These are phyloP conservation scores for Cicer cuneatum DNA, from an alignment of 306 rosid genomes.

Conservation along the genomic window DNA sequence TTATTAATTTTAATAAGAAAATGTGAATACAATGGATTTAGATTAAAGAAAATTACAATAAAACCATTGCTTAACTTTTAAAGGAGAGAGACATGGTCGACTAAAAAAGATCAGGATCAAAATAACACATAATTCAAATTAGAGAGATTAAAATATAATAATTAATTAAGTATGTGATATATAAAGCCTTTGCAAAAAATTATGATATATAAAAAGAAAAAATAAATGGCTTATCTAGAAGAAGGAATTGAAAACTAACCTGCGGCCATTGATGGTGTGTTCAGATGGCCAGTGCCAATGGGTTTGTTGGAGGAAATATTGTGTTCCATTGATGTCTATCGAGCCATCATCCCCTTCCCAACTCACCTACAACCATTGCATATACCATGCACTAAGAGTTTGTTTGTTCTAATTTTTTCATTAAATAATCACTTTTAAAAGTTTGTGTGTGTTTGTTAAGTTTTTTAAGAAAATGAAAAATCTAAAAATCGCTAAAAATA, in stretches of 20 bases:
- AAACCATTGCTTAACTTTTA: background rate
- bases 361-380: conserved; percentile 43
- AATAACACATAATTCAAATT: background rate
- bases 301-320: conserved; percentile 55
- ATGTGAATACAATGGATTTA: background rate
- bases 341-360: conserved; percentile 66
- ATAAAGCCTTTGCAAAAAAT: background rate
- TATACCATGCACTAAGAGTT: background rate
- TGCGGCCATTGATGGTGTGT: conserved; percentile 67
- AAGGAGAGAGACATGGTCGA: background rate
- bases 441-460: too few relatives aligned
- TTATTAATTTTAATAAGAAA: background rate
- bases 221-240: background rate
- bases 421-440: too few relatives aligned
- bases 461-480: too few relatives aligned
- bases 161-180: too few relatives aligned
- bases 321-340: conserved; percentile 54
- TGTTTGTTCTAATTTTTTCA: too few relatives aligned
- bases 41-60: background rate
- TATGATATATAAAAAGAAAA: background rate
- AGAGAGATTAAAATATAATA: background rate
- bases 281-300: conserved; percentile 89
- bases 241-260: conserved; percentile 36
- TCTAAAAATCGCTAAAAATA: too few relatives aligned
- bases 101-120: background rate